phyloP scores from a whole-genome alignment of 2,329 filamentous ascomycete species.

The Aureobasidium subglaciale region DNA sequence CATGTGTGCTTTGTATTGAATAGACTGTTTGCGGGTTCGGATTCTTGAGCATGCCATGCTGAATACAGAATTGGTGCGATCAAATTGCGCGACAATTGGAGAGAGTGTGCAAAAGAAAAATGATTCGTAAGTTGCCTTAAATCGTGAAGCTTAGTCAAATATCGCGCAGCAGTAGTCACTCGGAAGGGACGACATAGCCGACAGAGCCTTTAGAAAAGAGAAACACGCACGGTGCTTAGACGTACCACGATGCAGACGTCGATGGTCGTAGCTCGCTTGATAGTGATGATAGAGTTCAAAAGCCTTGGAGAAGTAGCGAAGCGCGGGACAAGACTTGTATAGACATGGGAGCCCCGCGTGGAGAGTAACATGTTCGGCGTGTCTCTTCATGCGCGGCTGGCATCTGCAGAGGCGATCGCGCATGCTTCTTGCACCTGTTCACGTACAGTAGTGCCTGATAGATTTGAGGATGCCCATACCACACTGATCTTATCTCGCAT shows the following conservation, averaged over 20 bases:
- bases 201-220: neutral
- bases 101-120: conserved; percentile 3
- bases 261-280: neutral
- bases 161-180: neutral
- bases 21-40: too few relatives aligned
- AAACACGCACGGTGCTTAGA: neutral
- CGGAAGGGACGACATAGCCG: neutral
- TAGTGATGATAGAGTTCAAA: neutral
- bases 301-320: neutral
- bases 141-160: neutral
- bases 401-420: neutral
- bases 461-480: too few relatives aligned
- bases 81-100: neutral
- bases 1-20: neutral
- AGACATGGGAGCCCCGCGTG: neutral
- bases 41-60: too few relatives aligned
- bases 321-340: neutral
- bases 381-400: neutral
- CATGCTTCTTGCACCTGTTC: neutral
- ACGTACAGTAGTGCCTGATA: too few relatives aligned
- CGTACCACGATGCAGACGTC: neutral
- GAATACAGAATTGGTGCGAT: too few relatives aligned
- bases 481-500: neutral
- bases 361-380: neutral
- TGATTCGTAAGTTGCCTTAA: neutral